phyloP scores from a whole-genome alignment of 495 filamentous ascomycete genomes.

The Neurospora sp. region DNA sequence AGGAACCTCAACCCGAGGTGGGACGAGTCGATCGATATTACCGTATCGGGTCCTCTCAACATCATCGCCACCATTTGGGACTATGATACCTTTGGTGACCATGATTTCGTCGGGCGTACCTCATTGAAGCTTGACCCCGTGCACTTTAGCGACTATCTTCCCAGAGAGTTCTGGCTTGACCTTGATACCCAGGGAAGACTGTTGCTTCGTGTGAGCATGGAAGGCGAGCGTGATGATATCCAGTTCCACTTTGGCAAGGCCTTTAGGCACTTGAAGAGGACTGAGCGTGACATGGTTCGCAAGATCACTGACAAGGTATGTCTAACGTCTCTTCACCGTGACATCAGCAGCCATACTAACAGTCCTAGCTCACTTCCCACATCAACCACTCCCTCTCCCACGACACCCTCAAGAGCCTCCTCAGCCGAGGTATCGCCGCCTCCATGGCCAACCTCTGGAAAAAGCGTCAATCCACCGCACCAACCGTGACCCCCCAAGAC shows the following conservation, averaged over 20 bases:
- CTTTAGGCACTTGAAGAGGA: constrained; percentile 87
- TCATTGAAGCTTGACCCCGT: constrained; percentile 89
- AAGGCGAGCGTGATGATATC: constrained; percentile 96
- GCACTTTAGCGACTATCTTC: constrained; percentile 92
- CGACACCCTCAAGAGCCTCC: constrained; percentile 61
- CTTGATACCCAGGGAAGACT: constrained; percentile 91
- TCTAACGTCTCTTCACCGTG: not conserved
- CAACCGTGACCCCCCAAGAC: constrained; percentile 56
- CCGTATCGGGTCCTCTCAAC: constrained; percentile 80
- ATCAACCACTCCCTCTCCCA: constrained; percentile 85
- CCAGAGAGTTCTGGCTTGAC: constrained; percentile 93
- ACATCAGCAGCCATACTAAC: constrained; percentile 10
- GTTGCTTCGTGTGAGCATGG: constrained; percentile 89
- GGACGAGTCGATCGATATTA: constrained; percentile 96
- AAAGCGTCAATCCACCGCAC: constrained; percentile 40
- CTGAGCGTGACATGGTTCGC: constrained; percentile 94
- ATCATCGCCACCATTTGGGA: constrained; percentile 98
- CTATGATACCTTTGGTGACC: constrained; percentile 93
- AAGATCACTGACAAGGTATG: constrained; percentile 94
- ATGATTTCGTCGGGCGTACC: constrained; percentile 92
- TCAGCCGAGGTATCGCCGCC: constrained; percentile 65
- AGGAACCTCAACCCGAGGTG: constrained; percentile 89
- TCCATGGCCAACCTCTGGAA: constrained; percentile 74
- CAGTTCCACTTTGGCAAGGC: constrained; percentile 98
- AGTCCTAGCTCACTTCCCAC: constrained; percentile 70